Evolutionary conservation across 2,329 filamentous ascomycete species (phyloP), one percentile per base, ranked within the genome.

Genomic region (Neospermospora avenae): DNA sequence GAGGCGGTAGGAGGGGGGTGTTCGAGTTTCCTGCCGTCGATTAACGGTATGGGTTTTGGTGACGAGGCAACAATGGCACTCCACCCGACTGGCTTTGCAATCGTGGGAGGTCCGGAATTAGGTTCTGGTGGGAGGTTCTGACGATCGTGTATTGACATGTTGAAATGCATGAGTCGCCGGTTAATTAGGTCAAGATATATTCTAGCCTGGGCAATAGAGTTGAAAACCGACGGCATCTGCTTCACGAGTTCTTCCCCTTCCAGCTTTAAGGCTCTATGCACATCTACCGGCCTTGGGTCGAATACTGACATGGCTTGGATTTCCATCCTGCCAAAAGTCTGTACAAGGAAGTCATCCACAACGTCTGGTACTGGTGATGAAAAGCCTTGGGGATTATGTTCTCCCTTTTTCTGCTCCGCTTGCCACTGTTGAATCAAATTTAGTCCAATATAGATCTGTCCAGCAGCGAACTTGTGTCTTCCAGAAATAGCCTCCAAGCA

Each of bases 301-400:
- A 64, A 63, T 1, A 69, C 86, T 0, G 83, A 84, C 68, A 86
- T 86, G 41, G 82, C 82, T 69, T 86, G 83, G 41, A 86, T 84
- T 5, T 82, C 83, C 5, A 86, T 74, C 4, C 84, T 78, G 1
- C 80, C 84, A 67, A 86, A 86, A 74, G 85, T 84, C 53, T 82
- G 81, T 10, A 83, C 76, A 18, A 87, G 76, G 65, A 85, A 84
- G 59, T 84, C 80, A 65, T 85, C 83, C 22, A 68, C 57, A 28
- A 62, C 44, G 46, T 66, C 60, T 16, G 65, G 65, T 5, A 55
- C 58, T 39, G 67, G 67, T 13, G 67, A 69, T 31, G 63, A 63
- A 52, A 64, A 67, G 1, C 67, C 67, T 35, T 63, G 58, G 16
- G 62, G 63, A 52, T 66, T 60, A 10, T 57, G 25, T 25, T 55